phyloP scores from a whole-genome alignment of 2,329 filamentous ascomycete species.

The Chaetomium sp. region DNA sequence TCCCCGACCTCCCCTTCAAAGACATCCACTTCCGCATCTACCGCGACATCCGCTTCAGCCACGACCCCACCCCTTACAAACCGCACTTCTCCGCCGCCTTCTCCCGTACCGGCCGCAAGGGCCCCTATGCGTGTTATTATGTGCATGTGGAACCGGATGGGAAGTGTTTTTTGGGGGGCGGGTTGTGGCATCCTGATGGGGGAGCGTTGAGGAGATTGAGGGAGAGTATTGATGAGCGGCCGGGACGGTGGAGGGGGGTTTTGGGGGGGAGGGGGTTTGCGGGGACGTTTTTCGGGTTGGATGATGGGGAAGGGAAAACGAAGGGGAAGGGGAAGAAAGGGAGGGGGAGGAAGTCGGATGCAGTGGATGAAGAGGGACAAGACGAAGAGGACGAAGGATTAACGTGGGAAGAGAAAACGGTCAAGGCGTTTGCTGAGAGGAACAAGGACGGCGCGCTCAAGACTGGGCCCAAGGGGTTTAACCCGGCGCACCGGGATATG shows the following conservation, averaged over 20 bases:
- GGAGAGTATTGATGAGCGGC: conserved; percentile 66
- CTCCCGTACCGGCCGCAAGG: conserved; percentile 82
- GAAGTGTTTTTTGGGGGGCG: conserved; percentile 66
- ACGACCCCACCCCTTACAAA: conserved; percentile 85
- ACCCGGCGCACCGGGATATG: conserved; percentile 50
- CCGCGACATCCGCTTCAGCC: conserved; percentile 76
- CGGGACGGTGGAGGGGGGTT: conserved; percentile 61
- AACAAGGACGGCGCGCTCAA: conserved; percentile 75
- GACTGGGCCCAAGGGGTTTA: conserved; percentile 69
- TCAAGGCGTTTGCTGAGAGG: conserved; percentile 62
- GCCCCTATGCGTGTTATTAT: conserved; percentile 84
- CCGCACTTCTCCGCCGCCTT: conserved; percentile 79
- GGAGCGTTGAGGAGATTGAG: conserved; percentile 60
- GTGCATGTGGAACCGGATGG: conserved; percentile 68
- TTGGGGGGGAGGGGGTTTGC: conserved; percentile 57
- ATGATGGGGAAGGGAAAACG: no score
- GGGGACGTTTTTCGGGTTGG: conserved; percentile 50
- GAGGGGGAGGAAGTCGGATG: background rate
- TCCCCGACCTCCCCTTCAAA: conserved; percentile 80
- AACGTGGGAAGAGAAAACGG: conserved; percentile 48
- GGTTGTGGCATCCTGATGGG: conserved; percentile 73
- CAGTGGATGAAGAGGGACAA: background rate
- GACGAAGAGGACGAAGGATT: conserved; percentile 47
- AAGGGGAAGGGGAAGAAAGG: background rate
- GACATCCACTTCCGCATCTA: conserved; percentile 86